Base-by-base conservation (phyloP, 441 rosid genomes). In the Brassica balearica region DNA sequence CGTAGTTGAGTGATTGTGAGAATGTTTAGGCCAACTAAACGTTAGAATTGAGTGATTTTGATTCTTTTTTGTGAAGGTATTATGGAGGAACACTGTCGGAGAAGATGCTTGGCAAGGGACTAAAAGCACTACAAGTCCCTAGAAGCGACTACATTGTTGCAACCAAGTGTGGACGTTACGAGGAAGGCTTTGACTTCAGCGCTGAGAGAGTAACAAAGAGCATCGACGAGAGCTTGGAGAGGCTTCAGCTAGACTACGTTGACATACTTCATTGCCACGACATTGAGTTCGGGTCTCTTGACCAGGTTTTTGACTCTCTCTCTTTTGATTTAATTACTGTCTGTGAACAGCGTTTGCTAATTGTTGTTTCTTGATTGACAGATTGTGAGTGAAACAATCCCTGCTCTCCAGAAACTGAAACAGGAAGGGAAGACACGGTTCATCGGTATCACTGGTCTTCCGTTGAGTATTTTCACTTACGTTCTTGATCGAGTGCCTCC, bases 261-360 rank as follows among this genome's bases (percentile, higher is more conserved):
- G 99, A 96, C 82, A 92, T 90, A 69, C 88, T 96, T 66, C 97
- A 92, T 53, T 93, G 98, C 82, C 99, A 89, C 61, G 97, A 93
- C 73, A 92, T 91, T 27, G 99, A 85, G 71, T 85, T 85, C 19
- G 84, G 83, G 9, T 78, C 85, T 75, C 87, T 80, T 78, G 84
- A 85, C 71, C 84, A 85, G 84, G 85, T 95, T 77, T 43, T 4
- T 5, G 15, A 48, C 55, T 46, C 15, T 32, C 8, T 32, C 69
- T 17, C 12, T 71, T 22, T 14, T 70, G 12, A 1, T 14, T 61
- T n/a, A 0, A 8, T 0, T 68, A 8, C 23, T 34, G 2, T 19
- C 9, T 58, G 15, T 36, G 1, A 34, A 68, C 22, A 51, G 20
- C 10, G 1, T 20, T 22, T 20, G 15, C 43, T 27, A 64, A 71